These are phyloP conservation scores for Nicotiana sylvestris DNA, from an alignment of 257 asterid genomes.

Conservation along the genomic window DNA sequence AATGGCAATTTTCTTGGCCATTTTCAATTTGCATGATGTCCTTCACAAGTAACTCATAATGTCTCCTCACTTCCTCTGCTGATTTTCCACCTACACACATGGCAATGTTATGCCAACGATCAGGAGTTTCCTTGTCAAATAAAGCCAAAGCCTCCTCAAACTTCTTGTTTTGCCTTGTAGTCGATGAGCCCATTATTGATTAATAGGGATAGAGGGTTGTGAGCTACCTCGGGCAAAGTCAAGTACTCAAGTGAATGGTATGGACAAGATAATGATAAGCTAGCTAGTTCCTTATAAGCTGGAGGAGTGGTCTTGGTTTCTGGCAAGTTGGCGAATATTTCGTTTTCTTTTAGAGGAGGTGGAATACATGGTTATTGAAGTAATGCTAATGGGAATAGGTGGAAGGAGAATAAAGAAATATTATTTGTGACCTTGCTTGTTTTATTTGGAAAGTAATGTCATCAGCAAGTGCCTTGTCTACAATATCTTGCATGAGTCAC, in stretches of 20 bases:
- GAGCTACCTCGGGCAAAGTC: conserved; percentile 22
- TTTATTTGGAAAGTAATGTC: conserved; percentile 32
- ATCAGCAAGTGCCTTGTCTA: conserved; percentile 30
- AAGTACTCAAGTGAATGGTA: conserved; percentile 9
- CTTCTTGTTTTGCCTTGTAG: conserved; percentile 44
- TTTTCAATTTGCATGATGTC: conserved; percentile 45
- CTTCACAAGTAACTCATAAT: conserved; percentile 34
- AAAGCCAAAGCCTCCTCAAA: conserved; percentile 43
- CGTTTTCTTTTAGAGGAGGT: not conserved
- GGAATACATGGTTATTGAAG: conserved; percentile 26
- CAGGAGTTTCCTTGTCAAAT: conserved; percentile 43
- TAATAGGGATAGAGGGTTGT: not conserved
- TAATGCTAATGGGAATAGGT: conserved; percentile 12
- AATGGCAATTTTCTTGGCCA: conserved; percentile 63
- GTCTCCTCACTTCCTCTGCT: conserved; percentile 36
- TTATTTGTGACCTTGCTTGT: conserved; percentile 17
- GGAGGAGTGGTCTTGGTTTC: conserved; percentile 19
- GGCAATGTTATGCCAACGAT: conserved; percentile 43
- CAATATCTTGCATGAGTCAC: too few species aligned
- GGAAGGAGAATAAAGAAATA: conserved; percentile 16
- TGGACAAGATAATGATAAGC: not conserved
- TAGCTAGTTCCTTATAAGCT: not conserved
- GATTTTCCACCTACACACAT: conserved; percentile 42
- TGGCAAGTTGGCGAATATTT: conserved; percentile 46
- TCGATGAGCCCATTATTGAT: conserved; percentile 50